phyloP scores from a whole-genome alignment of 108 stramenopile species.

The Pseudonitzschia delicatissima region DNA sequence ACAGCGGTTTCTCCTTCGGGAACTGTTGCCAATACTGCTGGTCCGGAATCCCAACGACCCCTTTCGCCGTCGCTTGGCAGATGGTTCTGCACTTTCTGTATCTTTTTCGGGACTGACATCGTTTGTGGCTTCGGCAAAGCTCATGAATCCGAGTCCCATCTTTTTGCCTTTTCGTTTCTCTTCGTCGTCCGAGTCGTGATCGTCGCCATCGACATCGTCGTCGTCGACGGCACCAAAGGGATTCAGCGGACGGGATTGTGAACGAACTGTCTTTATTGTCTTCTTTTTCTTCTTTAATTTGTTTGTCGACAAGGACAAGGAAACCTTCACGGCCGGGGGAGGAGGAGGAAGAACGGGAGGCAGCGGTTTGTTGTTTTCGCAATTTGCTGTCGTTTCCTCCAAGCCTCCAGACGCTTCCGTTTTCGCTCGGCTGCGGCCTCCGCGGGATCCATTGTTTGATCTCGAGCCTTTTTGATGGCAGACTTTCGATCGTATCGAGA shows the following conservation, averaged over 20 bases:
- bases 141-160: conserved; percentile 22
- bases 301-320: conserved; percentile 29
- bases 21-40: too few relatives aligned
- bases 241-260: conserved; percentile 13
- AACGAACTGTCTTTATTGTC: conserved; percentile 4
- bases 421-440: conserved; percentile 73
- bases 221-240: conserved; percentile 31
- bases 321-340: conserved; percentile 27
- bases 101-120: conserved; percentile 17
- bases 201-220: conserved; percentile 17
- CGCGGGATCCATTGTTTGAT: conserved; percentile 15
- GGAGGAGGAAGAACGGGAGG: conserved; percentile 8
- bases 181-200: conserved; percentile 19
- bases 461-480: neutral
- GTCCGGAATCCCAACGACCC: conserved; percentile 58
- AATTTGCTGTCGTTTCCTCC: conserved; percentile 62
- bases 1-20: conserved; percentile 19
- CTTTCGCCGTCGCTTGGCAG: conserved; percentile 46
- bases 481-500: too few relatives aligned
- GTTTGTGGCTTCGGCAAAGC: conserved; percentile 20
- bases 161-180: conserved; percentile 1
- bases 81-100: conserved; percentile 18
- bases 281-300: conserved; percentile 26
- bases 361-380: conserved; percentile 11
- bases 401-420: conserved; percentile 81